These are phyloP conservation scores for Fraxinus cuspidata DNA, from an alignment of 257 asterid genomes.

Conservation along the genomic window DNA sequence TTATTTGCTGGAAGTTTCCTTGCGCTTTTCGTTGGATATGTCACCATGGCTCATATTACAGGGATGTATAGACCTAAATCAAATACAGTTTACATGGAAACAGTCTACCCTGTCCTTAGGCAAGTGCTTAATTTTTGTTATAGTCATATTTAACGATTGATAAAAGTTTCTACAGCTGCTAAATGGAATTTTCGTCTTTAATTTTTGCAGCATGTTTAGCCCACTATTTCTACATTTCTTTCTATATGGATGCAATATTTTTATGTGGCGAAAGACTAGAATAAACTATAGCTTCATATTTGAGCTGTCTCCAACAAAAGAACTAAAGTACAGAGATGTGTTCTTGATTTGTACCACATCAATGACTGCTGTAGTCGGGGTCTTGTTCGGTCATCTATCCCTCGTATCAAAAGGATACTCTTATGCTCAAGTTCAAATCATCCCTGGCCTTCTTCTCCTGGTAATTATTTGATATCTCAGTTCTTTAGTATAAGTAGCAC, in stretches of 20 bases:
- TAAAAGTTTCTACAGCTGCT: not conserved
- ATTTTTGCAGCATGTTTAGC: conserved; percentile 82
- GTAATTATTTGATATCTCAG: conserved; percentile 39
- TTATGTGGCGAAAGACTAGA: conserved; percentile 84
- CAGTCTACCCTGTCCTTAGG: conserved; percentile 89
- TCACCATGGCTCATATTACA: conserved; percentile 74
- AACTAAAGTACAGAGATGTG: conserved; percentile 68
- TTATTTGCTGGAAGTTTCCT: conserved; percentile 74
- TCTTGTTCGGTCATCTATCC: conserved; percentile 65
- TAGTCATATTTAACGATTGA: not conserved
- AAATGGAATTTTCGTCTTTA: conserved; percentile 9
- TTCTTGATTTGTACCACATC: conserved; percentile 79
- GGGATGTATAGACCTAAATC: conserved; percentile 69
- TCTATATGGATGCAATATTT: conserved; percentile 86
- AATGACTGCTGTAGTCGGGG: conserved; percentile 71
- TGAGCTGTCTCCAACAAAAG: conserved; percentile 63
- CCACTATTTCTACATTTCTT: conserved; percentile 76
- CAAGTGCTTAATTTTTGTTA: conserved; percentile 34
- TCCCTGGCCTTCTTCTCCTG: conserved; percentile 76
- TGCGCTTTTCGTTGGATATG: conserved; percentile 75
- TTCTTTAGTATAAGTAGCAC: too few species aligned
- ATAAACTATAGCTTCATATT: conserved; percentile 88
- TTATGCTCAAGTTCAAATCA: conserved; percentile 60
- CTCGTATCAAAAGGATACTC: conserved; percentile 75
- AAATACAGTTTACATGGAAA: conserved; percentile 78